These are phyloP conservation scores for Jacaranda copaia DNA, from an alignment of 257 asterid genomes.

Conservation along the genomic window DNA sequence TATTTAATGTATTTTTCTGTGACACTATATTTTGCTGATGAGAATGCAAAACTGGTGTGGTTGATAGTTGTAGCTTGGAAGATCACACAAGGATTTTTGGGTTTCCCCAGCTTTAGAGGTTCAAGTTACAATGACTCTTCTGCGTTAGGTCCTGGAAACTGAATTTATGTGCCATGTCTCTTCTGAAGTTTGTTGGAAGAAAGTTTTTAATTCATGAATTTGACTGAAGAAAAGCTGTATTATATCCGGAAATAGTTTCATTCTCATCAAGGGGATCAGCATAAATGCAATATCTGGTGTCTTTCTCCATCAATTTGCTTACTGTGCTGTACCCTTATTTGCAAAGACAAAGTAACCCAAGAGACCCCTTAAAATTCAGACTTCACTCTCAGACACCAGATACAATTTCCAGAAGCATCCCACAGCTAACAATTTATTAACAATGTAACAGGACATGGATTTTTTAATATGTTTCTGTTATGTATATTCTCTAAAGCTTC, in stretches of 20 bases:
- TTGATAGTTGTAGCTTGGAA: background rate
- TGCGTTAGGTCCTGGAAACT: constrained; percentile 32
- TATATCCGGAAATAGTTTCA: constrained; percentile 5
- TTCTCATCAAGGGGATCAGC: background rate
- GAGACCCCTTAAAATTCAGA: constrained; percentile 22
- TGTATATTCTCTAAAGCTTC: constrained; percentile 4
- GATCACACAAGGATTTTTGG: constrained; percentile 11
- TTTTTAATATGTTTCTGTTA: background rate
- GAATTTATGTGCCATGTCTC: constrained; percentile 15
- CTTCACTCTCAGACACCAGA: constrained; percentile 17
- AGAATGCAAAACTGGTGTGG: constrained; percentile 31
- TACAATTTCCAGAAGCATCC: constrained; percentile 3
- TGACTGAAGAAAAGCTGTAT: constrained; percentile 18
- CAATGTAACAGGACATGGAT: background rate
- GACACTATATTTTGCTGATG: constrained; percentile 30
- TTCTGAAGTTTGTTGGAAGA: constrained; percentile 21
- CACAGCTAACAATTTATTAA: background rate
- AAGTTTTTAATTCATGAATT: background rate
- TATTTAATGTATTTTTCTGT: constrained; percentile 7
- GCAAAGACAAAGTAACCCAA: background rate
- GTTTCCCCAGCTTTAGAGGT: constrained; percentile 30
- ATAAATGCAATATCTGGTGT: background rate
- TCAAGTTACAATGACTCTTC: constrained; percentile 12
- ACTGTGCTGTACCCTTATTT: constrained; percentile 14
- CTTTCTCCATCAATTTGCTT: constrained; percentile 5